Base-by-base conservation (phyloP, 768 basidiomycete genomes). In the Auricularia sp. region DNA sequence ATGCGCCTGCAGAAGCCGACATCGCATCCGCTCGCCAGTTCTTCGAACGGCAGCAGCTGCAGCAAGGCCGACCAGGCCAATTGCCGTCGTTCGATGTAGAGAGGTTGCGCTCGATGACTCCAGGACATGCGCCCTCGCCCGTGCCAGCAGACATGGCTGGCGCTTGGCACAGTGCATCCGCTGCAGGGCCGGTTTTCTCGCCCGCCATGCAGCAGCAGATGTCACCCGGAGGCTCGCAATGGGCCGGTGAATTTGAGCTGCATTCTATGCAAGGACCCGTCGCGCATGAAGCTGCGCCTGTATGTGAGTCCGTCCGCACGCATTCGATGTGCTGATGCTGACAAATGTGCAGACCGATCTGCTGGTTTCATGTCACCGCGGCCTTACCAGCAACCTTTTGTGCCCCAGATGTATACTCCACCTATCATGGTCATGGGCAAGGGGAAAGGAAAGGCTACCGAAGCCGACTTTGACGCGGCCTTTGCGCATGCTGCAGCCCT, bases 391-490 rank as follows among this genome's bases (percentile, higher is more conserved):
- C 54, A 58, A 36, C 18, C 39, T n/a, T 56, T 59, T 29, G 54
- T 67, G 56, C 62, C 69, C 59, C 33, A 24, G 59, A 65, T 34
- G 33, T 58, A 24, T 6, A 59, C 56, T 6, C 64, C 47, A 16
- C 64, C 64, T 3, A 24, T 35, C 67, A 67, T 29, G 72, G 76
- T 62, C 72, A 75, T 65, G 21, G 77, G 71, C 3, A 85, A 86
- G 69, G 89, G 86, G 14, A 98, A 96, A 73, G 91, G 89, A 1
- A 94, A 92, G 72, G 84, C 79, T 18, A 80, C 83, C 64, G 88
- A 92, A 63, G 83, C 82, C 3, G 91, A 91, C 73, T 91, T 92
- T 65, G 91, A 93, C 68, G 87, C 87, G n/a, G 91, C 90, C 10
- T 92, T 93, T 75, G 87, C 85, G 11, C 82, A 88, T 69, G 78